Percentiles rank a stretch among this genome's conserved stretches.
Evolutionary conservation across 2,329 filamentous ascomycete genomes (phyloP).

Genomic region (Fusarium tupiense): DNA sequence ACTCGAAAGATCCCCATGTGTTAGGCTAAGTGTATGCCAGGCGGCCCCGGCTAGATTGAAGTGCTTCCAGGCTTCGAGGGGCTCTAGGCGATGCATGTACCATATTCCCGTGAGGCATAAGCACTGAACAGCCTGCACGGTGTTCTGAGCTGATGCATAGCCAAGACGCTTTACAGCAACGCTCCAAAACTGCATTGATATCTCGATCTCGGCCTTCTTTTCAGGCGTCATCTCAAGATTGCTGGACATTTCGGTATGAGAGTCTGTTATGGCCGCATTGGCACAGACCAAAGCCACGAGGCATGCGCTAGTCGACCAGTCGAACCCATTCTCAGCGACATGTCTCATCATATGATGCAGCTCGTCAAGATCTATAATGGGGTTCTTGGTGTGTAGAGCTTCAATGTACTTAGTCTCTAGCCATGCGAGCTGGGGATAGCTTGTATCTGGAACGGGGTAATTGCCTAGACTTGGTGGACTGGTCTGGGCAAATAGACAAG

Average conservation of each 20-base stretch:
- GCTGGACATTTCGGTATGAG: not conserved
- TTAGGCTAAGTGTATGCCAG: not conserved
- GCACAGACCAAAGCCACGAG: not conserved
- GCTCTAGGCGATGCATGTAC: not conserved
- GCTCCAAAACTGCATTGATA: not conserved
- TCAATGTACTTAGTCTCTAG: not conserved
- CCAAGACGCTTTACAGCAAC: not conserved
- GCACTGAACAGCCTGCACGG: not conserved
- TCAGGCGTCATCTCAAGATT: not conserved
- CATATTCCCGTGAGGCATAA: not conserved
- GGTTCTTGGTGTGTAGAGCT: not conserved
- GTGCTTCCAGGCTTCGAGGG: not conserved
- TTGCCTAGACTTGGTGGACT: not conserved
- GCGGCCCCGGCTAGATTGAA: not conserved
- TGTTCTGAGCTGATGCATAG: not conserved
- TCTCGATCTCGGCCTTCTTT: not conserved
- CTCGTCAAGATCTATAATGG: not conserved
- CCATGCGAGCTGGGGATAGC: not conserved
- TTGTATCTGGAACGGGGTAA: not conserved
- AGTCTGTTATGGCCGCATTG: not conserved
- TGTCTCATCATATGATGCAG: not conserved
- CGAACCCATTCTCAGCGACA: not conserved
- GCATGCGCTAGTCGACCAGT: not conserved
- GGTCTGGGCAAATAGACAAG: not conserved
- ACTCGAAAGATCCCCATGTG: not conserved